Evolutionary conservation across 2,329 filamentous ascomycete genomes (phyloP).

Genomic region (Fusarium poae): DNA sequence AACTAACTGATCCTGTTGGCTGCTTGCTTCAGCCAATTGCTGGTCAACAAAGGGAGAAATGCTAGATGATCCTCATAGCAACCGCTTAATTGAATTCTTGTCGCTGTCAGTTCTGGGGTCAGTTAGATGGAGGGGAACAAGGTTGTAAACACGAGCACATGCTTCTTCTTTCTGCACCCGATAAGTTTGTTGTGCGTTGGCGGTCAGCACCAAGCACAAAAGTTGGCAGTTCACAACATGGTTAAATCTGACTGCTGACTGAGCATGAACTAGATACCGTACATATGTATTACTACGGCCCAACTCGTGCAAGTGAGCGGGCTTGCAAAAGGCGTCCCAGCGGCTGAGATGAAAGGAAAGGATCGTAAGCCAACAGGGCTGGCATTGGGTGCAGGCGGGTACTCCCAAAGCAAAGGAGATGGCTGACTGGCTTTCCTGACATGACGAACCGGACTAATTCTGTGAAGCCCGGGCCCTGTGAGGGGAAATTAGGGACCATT

Average conservation of each 20-base stretch:
- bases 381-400: conserved; percentile 42
- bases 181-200: conserved; percentile 21
- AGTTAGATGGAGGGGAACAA: not conserved
- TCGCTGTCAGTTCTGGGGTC: conserved; percentile 11
- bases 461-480: conserved; percentile 33
- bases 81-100: conserved; percentile 32
- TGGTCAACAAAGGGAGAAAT: conserved; percentile 30
- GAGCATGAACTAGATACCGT: conserved; percentile 11
- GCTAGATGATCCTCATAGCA: conserved; percentile 24
- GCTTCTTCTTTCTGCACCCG: conserved; percentile 10
- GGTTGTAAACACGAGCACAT: conserved; percentile 22
- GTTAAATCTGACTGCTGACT: conserved; percentile 45
- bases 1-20: conserved; percentile 30
- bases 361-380: conserved; percentile 45
- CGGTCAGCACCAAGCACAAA: conserved; percentile 40
- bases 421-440: conserved; percentile 31
- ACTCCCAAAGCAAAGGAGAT: conserved; percentile 22
- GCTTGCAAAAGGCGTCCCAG: conserved; percentile 43
- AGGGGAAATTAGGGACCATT: conserved; percentile 42
- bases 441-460: conserved; percentile 9
- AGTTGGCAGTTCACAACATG: conserved; percentile 27
- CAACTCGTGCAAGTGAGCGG: conserved; percentile 37
- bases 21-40: conserved; percentile 26
- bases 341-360: conserved; percentile 44
- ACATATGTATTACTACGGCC: conserved; percentile 16